Conservation (phyloP, 371 early-diverging fungal genomes). For the Saksenaea vasiformis region DNA sequence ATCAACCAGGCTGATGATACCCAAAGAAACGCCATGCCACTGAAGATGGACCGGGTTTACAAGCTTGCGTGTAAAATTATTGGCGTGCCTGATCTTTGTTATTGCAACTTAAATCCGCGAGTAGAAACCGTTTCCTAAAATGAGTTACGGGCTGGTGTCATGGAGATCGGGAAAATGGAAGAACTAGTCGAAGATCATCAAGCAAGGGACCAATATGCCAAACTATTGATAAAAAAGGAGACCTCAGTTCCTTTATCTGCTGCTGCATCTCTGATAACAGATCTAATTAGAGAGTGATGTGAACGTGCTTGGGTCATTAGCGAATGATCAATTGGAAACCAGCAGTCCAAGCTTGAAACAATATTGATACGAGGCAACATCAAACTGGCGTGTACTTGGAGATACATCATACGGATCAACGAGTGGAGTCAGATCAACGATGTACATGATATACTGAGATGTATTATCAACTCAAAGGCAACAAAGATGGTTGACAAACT, state of each 20-base stretch:
- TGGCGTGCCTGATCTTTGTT: not conserved
- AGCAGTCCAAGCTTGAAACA: no score
- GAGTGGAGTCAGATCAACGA: not conserved
- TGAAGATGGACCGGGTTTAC: not conserved
- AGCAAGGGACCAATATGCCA: no score
- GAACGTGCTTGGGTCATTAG: no score
- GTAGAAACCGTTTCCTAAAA: not conserved
- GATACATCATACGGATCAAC: not conserved
- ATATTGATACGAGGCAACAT: no score
- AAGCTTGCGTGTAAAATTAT: not conserved
- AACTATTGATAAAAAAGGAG: no score
- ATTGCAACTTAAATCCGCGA: not conserved
- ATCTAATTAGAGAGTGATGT: no score
- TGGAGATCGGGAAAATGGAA: not conserved
- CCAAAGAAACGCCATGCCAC: not conserved
- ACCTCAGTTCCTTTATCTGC: no score
- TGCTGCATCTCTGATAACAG: no score
- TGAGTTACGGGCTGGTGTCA: not conserved
- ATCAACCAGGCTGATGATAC: not conserved
- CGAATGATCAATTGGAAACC: no score
- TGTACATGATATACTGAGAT: not conserved
- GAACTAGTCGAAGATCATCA: not conserved
- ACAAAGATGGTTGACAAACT: not conserved
- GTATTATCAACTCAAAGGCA: not conserved
- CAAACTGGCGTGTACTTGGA: not conserved